These are phyloP conservation scores for Leishmania aethiopica DNA, from an alignment of 208 protist species.

Conservation along the genomic window DNA sequence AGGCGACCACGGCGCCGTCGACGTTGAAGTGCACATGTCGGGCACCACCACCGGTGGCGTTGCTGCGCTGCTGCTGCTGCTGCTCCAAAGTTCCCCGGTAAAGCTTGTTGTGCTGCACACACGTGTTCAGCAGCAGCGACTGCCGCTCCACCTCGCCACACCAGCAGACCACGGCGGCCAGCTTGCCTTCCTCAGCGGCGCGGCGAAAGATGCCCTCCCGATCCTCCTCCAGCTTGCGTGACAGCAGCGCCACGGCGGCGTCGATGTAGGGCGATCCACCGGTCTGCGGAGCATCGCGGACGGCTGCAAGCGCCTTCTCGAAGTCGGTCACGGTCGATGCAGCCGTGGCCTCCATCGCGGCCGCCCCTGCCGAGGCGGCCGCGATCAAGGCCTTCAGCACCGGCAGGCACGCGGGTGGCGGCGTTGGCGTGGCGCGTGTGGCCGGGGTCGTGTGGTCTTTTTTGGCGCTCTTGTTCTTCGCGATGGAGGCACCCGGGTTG, in stretches of 20 bases:
- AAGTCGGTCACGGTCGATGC: background rate
- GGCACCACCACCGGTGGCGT: background rate
- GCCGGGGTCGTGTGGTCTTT: conserved; percentile 34
- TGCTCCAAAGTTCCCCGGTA: conserved; percentile 6
- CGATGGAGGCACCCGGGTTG: conserved; percentile 69
- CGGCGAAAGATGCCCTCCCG: conserved; percentile 51
- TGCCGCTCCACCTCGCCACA: conserved; percentile 76
- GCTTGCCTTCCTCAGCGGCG: conserved; percentile 47
- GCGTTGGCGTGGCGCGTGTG: conserved; percentile 25
- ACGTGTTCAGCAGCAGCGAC: conserved; percentile 56
- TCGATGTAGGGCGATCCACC: conserved; percentile 38
- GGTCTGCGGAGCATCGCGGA: background rate
- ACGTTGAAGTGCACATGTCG: conserved; percentile 34
- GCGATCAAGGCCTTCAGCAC: conserved; percentile 11
- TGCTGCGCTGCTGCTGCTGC: conserved; percentile 3
- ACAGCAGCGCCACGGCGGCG: conserved; percentile 60
- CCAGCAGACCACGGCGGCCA: conserved; percentile 66
- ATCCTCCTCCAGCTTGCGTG: conserved; percentile 65
- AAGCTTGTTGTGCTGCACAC: conserved; percentile 60
- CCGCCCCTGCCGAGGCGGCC: background rate
- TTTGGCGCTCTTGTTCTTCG: conserved; percentile 38
- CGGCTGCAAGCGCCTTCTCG: conserved; percentile 1
- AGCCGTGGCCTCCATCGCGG: background rate
- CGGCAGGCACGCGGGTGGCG: conserved; percentile 23
- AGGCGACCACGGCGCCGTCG: conserved; percentile 11